These are phyloP conservation scores for Funneliformis caledonium DNA, from an alignment of 371 early-diverging fungal genomes.

Conservation along the genomic window DNA sequence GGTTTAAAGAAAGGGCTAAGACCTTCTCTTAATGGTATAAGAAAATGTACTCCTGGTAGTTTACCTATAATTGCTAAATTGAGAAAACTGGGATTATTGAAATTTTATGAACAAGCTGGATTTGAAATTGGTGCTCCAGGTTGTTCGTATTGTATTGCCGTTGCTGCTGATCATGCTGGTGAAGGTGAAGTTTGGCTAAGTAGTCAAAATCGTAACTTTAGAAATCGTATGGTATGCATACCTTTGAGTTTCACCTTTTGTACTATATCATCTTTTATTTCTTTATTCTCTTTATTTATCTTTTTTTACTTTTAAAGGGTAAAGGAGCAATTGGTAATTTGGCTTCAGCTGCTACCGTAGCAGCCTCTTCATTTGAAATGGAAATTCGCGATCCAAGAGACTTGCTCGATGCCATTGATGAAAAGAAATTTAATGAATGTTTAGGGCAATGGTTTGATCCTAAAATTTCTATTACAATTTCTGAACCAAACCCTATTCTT, in stretches of 20 bases:
- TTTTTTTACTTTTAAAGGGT: constrained; percentile 47
- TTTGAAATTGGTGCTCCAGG: constrained; percentile 82
- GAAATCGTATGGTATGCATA: constrained; percentile 67
- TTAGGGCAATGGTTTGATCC: constrained; percentile 67
- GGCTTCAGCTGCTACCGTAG: constrained; percentile 80
- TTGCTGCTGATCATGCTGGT: constrained; percentile 77
- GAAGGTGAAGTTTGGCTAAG: constrained; percentile 82
- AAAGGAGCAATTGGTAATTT: constrained; percentile 80
- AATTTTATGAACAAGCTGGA: constrained; percentile 75
- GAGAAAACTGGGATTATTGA: constrained; percentile 70
- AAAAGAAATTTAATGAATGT: constrained; percentile 60
- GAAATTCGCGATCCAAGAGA: constrained; percentile 67
- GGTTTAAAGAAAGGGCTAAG: constrained; percentile 70
- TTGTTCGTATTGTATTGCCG: constrained; percentile 81
- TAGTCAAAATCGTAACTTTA: constrained; percentile 82
- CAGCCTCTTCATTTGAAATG: constrained; percentile 79
- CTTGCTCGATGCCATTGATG: constrained; percentile 67
- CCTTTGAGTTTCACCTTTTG: neutral
- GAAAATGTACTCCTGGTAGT: constrained; percentile 82
- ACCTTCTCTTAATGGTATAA: constrained; percentile 62
- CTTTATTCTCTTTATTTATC: neutral
- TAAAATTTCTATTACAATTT: constrained; percentile 58
- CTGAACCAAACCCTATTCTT: constrained; percentile 67
- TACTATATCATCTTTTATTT: too few species aligned
- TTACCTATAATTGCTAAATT: constrained; percentile 80